A percentile compares a stretch with the other conserved stretches of the same genome.
phyloP scores from a whole-genome alignment of 2,329 filamentous ascomycete species.

The Lecanicillium sp. region DNA sequence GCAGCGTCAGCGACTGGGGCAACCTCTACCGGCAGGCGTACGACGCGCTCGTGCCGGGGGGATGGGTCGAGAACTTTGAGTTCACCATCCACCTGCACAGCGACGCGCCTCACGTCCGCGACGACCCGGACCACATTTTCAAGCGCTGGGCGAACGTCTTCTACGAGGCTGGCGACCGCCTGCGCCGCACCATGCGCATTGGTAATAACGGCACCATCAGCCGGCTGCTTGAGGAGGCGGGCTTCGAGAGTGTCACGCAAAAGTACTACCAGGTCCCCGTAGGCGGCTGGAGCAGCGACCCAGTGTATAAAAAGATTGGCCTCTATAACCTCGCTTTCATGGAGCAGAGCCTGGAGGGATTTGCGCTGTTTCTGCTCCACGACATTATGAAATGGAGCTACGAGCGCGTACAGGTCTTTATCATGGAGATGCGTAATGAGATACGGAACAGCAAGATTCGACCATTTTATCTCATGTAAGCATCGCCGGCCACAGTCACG shows the following conservation, averaged over 20 bases:
- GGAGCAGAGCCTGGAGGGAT: conserved; percentile 24
- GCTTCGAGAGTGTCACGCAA: conserved; percentile 19
- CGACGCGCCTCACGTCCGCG: conserved; percentile 18
- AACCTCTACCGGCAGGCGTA: conserved; percentile 45
- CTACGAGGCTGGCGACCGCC: conserved; percentile 20
- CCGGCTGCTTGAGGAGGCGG: conserved; percentile 20
- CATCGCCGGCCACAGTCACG: neutral
- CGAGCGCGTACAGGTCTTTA: conserved; percentile 19
- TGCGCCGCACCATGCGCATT: conserved; percentile 20
- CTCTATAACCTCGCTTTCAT: conserved; percentile 21
- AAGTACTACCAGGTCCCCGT: conserved; percentile 18
- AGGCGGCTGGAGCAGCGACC: conserved; percentile 17
- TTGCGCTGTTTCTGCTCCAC: conserved; percentile 23
- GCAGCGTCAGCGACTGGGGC: conserved; percentile 51
- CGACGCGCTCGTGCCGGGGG: conserved; percentile 51
- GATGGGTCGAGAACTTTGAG: conserved; percentile 31
- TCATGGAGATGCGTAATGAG: conserved; percentile 21
- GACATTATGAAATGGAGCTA: conserved; percentile 24
- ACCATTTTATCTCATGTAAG: conserved; percentile 22
- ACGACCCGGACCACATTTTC: conserved; percentile 23
- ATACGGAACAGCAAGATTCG: conserved; percentile 19
- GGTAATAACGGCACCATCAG: conserved; percentile 19
- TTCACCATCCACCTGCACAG: conserved; percentile 19
- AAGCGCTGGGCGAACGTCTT: conserved; percentile 22
- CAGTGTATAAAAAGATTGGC: conserved; percentile 14